Base-by-base conservation (phyloP, 148 eudicot species). In the Vaccinium darrowii region DNA sequence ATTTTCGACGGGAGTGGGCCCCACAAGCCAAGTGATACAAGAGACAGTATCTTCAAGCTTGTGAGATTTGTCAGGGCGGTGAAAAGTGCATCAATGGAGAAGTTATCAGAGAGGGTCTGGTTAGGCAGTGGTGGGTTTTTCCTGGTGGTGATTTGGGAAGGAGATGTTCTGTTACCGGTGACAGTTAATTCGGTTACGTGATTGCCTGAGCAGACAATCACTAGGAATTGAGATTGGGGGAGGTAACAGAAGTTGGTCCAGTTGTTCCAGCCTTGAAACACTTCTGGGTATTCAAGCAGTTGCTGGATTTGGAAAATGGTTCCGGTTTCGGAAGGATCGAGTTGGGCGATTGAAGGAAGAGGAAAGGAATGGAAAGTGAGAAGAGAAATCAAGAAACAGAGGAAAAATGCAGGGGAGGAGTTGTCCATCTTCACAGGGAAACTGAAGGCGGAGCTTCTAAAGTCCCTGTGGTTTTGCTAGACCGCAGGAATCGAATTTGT, bases 21-120 rank as follows among this genome's bases (percentile, higher is more conserved):
- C 99, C 99, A 95, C 11, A 97, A 43, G 10, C 99, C 99, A 21
- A 97, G 65, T 21, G 98, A 95, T 14, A 95, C 93, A 3, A 97
- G 88, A 1, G 98, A 90, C 36, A 97, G 62, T 21, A 53, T 87
- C 76, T 86, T 87, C 86, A 95, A 88, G 58, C 73, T 88, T n/a
- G 93, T 75, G 19, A 97, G 96, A 88, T 94, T 94, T 19, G 99
- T 92, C 3, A 94, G 65, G 47, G 84, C 88, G 50, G 98, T 91
- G 87, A 95, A 94, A 73, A 97, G 81, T 1, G 99, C 90, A 79
- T 93, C 99, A 3, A 90, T 92, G 81, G 94, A 90, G 90, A 97
- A 95, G 49, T 79, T 89, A 0, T 19, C 62, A 16, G 87, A 85
- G 52, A 39, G 99, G 89, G 88, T 91, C 84, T 88, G 89, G 3